Evolutionary conservation across 164 flowering plant species (phyloP), one percentile per base, ranked within the genome.

Genomic region (Buxus sempervirens): DNA sequence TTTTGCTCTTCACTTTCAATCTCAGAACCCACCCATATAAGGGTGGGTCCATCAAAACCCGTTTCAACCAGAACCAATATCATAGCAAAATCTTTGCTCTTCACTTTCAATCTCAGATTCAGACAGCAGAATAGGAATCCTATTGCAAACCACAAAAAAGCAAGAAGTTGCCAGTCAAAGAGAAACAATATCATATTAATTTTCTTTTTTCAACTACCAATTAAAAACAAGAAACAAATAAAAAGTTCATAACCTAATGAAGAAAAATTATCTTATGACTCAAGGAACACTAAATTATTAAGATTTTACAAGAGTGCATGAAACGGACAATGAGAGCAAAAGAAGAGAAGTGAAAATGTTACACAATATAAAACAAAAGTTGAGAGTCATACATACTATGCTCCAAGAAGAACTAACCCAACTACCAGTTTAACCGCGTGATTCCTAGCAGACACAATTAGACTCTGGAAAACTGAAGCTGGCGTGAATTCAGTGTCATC

Each of bases 401-500:
- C 88, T 58, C 97, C 99, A 67, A 88, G 67, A 54, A 93, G 89
- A 68, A 91, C 54, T 55, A 79, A 55, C 25, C 93, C 96, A 70
- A 91, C 60, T 36, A 91, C 81, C 72, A 93, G 75, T 76, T 86
- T 93, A 48, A 96, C 97, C 72, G 83, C 67, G 62, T 96, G 89
- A 71, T 81, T 78, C 74, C 75, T 86, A 19, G 82, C 81, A 76
- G 76, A 84, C 41, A 81, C 77, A 61, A 88, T 42, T 28, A 91
- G 76, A 62, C 88, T 79, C 25, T 79, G 86, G 68, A 88, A 90
- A 70, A 89, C 77, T 61, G 93, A 86, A 69, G 83, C 82, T 18
- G 95, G 85, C 14, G 98, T 85, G 68, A 80, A 82, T 68, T 92
- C 93, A 24, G 84, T 75, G 59, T 78, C 98, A 77, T 89, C 97